phyloP scores from a whole-genome alignment of 345 rosid genomes.

The Ailanthus altissimus region DNA sequence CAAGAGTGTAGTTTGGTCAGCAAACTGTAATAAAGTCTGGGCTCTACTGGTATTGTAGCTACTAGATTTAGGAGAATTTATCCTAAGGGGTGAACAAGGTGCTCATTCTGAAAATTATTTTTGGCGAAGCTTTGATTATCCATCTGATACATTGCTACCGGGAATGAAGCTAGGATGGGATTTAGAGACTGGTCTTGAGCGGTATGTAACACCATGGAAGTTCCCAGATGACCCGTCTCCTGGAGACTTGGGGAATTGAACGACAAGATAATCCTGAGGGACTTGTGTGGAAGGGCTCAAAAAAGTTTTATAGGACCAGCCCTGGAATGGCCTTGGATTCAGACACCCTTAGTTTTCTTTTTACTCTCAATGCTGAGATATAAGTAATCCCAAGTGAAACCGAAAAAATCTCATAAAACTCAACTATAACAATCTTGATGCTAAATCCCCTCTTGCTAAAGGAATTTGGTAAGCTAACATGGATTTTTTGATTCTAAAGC shows the following conservation, averaged over 20 bases:
- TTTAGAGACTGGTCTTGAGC: constrained; percentile 22
- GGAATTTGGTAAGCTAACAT: no score
- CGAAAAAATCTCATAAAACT: no score
- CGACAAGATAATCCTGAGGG: constrained; percentile 38
- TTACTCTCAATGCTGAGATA: background rate
- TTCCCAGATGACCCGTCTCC: constrained; percentile 40
- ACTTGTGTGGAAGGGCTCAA: constrained; percentile 25
- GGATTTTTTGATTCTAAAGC: no score
- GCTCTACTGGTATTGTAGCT: constrained; percentile 24
- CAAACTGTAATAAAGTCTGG: constrained; percentile 14
- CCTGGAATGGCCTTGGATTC: constrained; percentile 44
- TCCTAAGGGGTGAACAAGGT: constrained; percentile 24
- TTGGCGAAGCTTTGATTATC: constrained; percentile 53
- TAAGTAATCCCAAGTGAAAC: background rate
- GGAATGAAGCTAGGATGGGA: constrained; percentile 48
- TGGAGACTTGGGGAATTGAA: constrained; percentile 26
- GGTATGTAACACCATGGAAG: constrained; percentile 40
- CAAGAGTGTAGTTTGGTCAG: constrained; percentile 22
- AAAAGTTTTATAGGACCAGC: constrained; percentile 30
- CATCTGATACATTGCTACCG: constrained; percentile 43
- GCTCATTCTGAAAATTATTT: constrained; percentile 32
- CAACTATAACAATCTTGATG: no score
- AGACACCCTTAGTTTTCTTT: background rate
- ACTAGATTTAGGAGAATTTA: constrained; percentile 19
- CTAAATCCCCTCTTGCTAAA: no score